These are phyloP conservation scores for Lactarius indigo DNA, from an alignment of 768 basidiomycete genomes.

Conservation along the genomic window DNA sequence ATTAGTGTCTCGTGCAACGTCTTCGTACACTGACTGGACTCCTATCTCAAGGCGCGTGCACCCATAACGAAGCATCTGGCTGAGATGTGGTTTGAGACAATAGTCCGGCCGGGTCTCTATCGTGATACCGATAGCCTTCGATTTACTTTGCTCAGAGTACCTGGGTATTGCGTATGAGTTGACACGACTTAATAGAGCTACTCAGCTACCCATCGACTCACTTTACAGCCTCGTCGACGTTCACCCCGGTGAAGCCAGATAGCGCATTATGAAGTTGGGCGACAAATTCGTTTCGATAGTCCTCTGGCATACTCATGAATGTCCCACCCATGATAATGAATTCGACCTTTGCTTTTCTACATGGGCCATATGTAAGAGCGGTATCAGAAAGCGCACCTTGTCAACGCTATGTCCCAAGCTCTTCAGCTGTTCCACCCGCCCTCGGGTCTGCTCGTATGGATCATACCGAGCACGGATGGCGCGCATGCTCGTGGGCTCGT, in stretches of 20 bases:
- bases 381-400: constrained; percentile 54
- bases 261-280: constrained; percentile 97
- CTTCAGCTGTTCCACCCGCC: constrained; percentile 93
- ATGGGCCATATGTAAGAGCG: neutral
- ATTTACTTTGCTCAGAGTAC: constrained; percentile 95
- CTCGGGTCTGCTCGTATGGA: constrained; percentile 95
- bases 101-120: constrained; percentile 99
- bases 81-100: constrained; percentile 93
- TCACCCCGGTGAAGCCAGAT: constrained; percentile 88
- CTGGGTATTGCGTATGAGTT: constrained; percentile 36
- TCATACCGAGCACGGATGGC: constrained; percentile 96
- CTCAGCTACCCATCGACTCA: constrained; percentile 30
- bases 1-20: constrained; percentile 98
- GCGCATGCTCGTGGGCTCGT: constrained; percentile 98
- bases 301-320: constrained; percentile 99
- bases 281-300: constrained; percentile 89
- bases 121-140: constrained; percentile 98
- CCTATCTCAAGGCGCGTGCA: constrained; percentile 98
- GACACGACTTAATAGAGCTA: neutral
- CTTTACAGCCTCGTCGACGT: constrained; percentile 95
- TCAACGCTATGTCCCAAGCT: constrained; percentile 96
- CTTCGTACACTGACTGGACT: constrained; percentile 98
- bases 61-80: constrained; percentile 98
- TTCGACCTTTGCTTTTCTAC: constrained; percentile 51
- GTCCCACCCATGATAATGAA: constrained; percentile 98